Conservation (phyloP, 768 basidiomycete species). For the Tylopilus sp. region DNA sequence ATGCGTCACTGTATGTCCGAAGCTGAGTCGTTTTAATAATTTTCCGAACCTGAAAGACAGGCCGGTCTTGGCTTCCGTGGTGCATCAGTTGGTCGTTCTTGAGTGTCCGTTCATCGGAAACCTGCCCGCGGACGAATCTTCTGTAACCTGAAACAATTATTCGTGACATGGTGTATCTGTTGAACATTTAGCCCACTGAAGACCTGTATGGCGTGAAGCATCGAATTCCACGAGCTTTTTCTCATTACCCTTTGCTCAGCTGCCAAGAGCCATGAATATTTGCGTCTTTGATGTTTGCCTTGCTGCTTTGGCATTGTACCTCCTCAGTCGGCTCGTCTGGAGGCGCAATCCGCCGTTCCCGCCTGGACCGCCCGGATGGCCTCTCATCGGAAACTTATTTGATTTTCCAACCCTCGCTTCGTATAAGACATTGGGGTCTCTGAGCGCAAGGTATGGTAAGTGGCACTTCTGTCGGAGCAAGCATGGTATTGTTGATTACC, state of each 20-base stretch:
- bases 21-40: no score
- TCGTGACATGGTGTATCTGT: no score
- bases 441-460: constrained; percentile 43
- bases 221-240: no score
- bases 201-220: no score
- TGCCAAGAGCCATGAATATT: not conserved
- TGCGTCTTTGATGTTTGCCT: constrained; percentile 1
- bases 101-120: no score
- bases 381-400: constrained; percentile 49
- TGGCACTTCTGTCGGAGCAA: not conserved
- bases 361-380: constrained; percentile 22
- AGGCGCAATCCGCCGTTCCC: not conserved
- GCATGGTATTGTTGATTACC: constrained; percentile 6
- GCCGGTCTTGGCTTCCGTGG: no score
- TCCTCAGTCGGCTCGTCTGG: not conserved
- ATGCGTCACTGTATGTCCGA: no score
- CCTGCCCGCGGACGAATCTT: no score
- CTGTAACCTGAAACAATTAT: no score
- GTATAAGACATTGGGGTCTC: constrained; percentile 46
- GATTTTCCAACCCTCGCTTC: constrained; percentile 51
- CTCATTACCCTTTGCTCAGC: no score
- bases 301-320: constrained; percentile 11
- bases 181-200: no score
- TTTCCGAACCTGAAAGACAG: not conserved
- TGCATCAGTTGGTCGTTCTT: no score